Evolutionary conservation across 768 basidiomycete genomes (phyloP).

Genomic region (Tephrocybe rancida): DNA sequence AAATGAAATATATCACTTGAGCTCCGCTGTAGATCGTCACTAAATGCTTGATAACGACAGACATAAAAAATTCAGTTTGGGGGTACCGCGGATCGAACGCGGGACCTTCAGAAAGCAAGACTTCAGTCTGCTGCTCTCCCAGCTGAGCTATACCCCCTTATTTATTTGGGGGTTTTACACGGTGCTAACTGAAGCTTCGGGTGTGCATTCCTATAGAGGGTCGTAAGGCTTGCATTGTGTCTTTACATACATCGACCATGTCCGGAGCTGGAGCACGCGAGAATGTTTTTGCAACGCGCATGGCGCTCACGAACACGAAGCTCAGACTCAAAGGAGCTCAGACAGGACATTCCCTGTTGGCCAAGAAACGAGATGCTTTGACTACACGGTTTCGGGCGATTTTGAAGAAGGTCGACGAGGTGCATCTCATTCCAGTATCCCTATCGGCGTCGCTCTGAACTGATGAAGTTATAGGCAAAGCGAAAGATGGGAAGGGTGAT

Average conservation of each 20-base stretch:
- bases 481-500: conserved; percentile 99
- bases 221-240: not conserved
- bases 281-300: conserved; percentile 95
- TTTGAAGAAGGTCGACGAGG: conserved; percentile 96
- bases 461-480: conserved; percentile 71
- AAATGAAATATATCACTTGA: no score
- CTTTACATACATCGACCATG: conserved; percentile 50
- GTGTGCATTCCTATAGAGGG: no score
- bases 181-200: not conserved
- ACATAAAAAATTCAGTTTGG: conserved; percentile 33
- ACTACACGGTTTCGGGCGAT: conserved; percentile 95
- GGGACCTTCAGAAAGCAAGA: conserved; percentile 68
- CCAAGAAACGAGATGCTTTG: conserved; percentile 97
- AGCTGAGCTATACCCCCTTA: conserved; percentile 70
- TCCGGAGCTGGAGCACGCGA: conserved; percentile 90
- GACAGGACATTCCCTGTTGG: conserved; percentile 92
- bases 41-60: no score
- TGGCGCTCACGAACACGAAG: conserved; percentile 95
- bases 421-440: conserved; percentile 30
- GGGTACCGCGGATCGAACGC: conserved; percentile 81
- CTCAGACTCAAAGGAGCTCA: conserved; percentile 88
- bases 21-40: no score
- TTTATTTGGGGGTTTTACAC: no score
- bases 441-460: conserved; percentile 19
- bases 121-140: conserved; percentile 80